Conservation (phyloP, 805 yeast genomes). For the Starmera pachycereana region DNA sequence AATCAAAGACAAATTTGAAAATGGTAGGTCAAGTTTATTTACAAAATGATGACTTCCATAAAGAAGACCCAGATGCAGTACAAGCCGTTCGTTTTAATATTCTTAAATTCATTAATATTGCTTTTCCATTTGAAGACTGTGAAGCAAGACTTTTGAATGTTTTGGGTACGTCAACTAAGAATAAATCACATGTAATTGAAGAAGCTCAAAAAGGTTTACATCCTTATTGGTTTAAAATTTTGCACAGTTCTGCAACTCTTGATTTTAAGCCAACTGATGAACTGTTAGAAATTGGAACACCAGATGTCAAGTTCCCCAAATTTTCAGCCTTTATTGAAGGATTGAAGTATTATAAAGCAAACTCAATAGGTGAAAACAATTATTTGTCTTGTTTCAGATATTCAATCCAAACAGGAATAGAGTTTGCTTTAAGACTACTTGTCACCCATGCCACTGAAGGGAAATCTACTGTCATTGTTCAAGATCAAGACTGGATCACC, state of each 20-base stretch:
- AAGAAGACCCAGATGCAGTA: conserved; percentile 21
- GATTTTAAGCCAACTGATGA: conserved; percentile 35
- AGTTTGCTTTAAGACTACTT: conserved; percentile 46
- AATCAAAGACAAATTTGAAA: conserved; percentile 33
- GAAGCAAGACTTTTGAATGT: conserved; percentile 60
- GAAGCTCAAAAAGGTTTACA: conserved; percentile 74
- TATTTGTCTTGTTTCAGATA: conserved; percentile 19
- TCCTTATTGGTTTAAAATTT: conserved; percentile 67
- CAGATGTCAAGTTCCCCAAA: conserved; percentile 38
- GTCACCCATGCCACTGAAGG: conserved; percentile 55
- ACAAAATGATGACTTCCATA: conserved; percentile 20
- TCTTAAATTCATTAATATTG: conserved; percentile 50
- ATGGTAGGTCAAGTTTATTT: conserved; percentile 25
- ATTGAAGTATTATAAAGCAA: conserved; percentile 11
- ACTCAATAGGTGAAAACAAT: conserved; percentile 17
- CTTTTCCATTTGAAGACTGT: conserved; percentile 58
- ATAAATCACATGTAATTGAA: conserved; percentile 65
- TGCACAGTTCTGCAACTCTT: conserved; percentile 33
- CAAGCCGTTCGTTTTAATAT: conserved; percentile 53
- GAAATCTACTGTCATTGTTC: conserved; percentile 42
- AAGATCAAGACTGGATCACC: conserved; percentile 67
- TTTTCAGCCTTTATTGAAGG: conserved; percentile 31
- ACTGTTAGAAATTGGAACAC: conserved; percentile 28
- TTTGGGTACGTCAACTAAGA: conserved; percentile 45
- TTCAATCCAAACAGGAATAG: conserved; percentile 32